Conservation (phyloP, 371 early-diverging fungal genomes). For the Lichtheimia ramosa region DNA sequence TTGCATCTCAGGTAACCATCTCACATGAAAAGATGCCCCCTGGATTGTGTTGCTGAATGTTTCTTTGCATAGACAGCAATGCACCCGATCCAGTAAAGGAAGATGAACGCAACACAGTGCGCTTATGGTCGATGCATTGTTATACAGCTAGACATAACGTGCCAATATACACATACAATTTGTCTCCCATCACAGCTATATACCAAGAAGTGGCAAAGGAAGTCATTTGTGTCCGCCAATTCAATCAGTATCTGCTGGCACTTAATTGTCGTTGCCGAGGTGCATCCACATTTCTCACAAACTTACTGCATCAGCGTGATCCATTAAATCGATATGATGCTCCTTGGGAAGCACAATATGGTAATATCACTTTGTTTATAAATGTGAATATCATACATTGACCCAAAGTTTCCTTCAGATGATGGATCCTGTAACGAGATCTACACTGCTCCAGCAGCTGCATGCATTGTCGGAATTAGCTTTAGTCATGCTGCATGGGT, state of each 20-base stretch:
- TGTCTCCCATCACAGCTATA: slow-evolving; percentile 66
- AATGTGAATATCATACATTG: not conserved
- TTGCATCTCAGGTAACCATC: slow-evolving; percentile 44
- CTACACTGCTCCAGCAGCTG: slow-evolving; percentile 54
- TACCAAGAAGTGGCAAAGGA: slow-evolving; percentile 68
- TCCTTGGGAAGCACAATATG: slow-evolving; percentile 79
- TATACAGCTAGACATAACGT: slow-evolving; percentile 47
- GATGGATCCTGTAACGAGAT: slow-evolving; percentile 77
- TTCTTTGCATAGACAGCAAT: slow-evolving; percentile 37
- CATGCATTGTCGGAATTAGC: slow-evolving; percentile 54
- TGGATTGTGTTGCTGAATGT: not conserved
- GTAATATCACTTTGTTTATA: slow-evolving; percentile 17
- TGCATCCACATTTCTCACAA: slow-evolving; percentile 68
- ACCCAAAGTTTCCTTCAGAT: slow-evolving; percentile 15
- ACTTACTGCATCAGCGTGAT: slow-evolving; percentile 63
- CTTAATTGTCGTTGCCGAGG: slow-evolving; percentile 71
- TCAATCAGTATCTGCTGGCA: slow-evolving; percentile 71
- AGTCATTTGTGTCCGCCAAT: slow-evolving; percentile 68
- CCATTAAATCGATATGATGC: slow-evolving; percentile 60
- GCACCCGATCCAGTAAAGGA: slow-evolving; percentile 46
- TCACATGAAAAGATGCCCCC: not conserved
- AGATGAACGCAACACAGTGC: slow-evolving; percentile 60
- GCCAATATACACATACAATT: slow-evolving; percentile 68
- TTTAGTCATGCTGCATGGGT: slow-evolving; percentile 69
- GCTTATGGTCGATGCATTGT: slow-evolving; percentile 66